These are phyloP conservation scores for Oidiodendron maius DNA, from an alignment of 495 filamentous ascomycete species.

Conservation along the genomic window DNA sequence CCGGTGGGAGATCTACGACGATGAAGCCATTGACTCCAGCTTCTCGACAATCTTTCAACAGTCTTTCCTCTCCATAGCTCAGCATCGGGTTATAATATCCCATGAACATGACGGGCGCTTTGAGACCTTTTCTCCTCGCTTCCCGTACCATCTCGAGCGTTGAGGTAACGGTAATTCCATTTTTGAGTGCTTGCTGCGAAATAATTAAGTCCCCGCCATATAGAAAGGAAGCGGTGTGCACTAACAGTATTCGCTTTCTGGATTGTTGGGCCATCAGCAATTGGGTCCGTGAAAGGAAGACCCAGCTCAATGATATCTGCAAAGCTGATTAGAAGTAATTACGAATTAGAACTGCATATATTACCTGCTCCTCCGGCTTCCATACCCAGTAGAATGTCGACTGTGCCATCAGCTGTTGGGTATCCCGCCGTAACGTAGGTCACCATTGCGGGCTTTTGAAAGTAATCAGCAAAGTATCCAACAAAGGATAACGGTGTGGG, in stretches of 20 bases:
- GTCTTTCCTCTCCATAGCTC: slow-evolving; percentile 84
- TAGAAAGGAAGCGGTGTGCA: neutral
- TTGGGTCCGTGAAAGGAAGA: slow-evolving; percentile 95
- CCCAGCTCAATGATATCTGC: slow-evolving; percentile 79
- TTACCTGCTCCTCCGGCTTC: slow-evolving; percentile 89
- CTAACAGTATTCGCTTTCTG: slow-evolving; percentile 79
- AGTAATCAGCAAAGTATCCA: slow-evolving; percentile 1
- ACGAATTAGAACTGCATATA: slow-evolving; percentile 17
- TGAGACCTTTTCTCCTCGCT: slow-evolving; percentile 68
- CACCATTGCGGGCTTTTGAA: slow-evolving; percentile 64
- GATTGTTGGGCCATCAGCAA: slow-evolving; percentile 91
- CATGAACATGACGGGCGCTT: slow-evolving; percentile 85
- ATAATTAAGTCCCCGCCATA: slow-evolving; percentile 36
- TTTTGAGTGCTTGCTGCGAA: slow-evolving; percentile 55
- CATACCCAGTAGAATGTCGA: slow-evolving; percentile 79
- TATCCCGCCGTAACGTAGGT: slow-evolving; percentile 96
- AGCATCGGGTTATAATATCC: slow-evolving; percentile 97
- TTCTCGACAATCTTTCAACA: slow-evolving; percentile 78
- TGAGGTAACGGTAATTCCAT: slow-evolving; percentile 76
- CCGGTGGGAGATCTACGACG: slow-evolving; percentile 91
- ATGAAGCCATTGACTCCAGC: slow-evolving; percentile 96
- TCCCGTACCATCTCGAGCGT: slow-evolving; percentile 75
- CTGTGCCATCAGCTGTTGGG: slow-evolving; percentile 74
- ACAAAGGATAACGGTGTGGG: slow-evolving; percentile 3
- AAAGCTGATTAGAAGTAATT: neutral